These are phyloP conservation scores for Ensete glaucum DNA, from an alignment of 176 grass and related monocot genomes.

Conservation along the genomic window DNA sequence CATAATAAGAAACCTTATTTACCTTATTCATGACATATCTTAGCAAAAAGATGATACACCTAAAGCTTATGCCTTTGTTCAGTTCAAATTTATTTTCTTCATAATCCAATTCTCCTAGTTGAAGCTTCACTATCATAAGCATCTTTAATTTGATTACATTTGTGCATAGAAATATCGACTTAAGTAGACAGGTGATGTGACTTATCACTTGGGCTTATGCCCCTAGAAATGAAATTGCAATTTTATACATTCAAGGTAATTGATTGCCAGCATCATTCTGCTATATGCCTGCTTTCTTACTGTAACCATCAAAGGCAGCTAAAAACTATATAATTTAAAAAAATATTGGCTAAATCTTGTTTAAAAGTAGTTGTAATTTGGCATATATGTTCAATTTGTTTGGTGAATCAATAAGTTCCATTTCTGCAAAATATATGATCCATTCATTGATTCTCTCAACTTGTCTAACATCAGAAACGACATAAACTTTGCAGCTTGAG, in stretches of 20 bases:
- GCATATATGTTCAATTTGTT: too few relatives aligned
- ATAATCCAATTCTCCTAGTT: too few relatives aligned
- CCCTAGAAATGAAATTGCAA: background rate
- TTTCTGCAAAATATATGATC: too few relatives aligned
- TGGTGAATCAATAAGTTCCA: too few relatives aligned
- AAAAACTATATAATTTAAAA: background rate
- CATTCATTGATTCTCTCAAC: too few relatives aligned
- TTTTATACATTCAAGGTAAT: background rate
- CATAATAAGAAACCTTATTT: background rate
- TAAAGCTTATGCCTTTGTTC: background rate
- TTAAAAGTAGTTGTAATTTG: too few relatives aligned
- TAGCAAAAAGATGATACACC: background rate
- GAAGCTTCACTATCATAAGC: background rate
- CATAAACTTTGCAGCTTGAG: too few relatives aligned
- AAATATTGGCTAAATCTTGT: background rate
- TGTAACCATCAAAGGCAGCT: background rate
- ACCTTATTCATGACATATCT: background rate
- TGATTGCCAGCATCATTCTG: background rate
- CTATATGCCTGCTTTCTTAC: background rate
- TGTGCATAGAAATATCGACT: background rate
- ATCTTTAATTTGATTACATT: background rate
- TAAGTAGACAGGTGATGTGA: background rate
- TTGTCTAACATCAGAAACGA: too few relatives aligned
- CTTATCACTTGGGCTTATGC: too few relatives aligned
- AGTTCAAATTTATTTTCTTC: too few relatives aligned